These are phyloP conservation scores for Ceratonia siliqua DNA, from an alignment of 306 rosid species.

Conservation along the genomic window DNA sequence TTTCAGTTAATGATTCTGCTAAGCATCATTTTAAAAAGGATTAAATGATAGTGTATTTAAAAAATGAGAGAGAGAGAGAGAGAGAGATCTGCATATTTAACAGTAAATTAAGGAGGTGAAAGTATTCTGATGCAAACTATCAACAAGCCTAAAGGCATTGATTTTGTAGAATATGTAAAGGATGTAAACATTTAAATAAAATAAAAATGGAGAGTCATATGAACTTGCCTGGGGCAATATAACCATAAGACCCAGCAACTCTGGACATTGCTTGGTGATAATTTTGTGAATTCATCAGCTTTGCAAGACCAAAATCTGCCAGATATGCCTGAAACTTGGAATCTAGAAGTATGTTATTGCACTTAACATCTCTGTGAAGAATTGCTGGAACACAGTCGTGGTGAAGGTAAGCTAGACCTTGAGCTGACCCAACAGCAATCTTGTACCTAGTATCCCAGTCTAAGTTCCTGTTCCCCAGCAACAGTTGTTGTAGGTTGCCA, in stretches of 20 bases:
- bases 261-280: conserved; percentile 93
- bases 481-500: conserved; percentile 86
- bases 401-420: conserved; percentile 93
- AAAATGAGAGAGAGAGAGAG: too few species aligned
- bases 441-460: conserved; percentile 98
- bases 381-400: conserved; percentile 94
- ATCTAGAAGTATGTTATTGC: conserved; percentile 96
- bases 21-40: too few species aligned
- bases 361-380: conserved; percentile 95
- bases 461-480: conserved; percentile 76
- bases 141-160: conserved; percentile 10
- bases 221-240: conserved; percentile 94
- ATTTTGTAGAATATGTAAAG: neutral
- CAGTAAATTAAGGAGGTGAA: too few species aligned
- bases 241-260: conserved; percentile 98
- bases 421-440: conserved; percentile 94
- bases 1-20: too few species aligned
- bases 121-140: conserved; percentile 18
- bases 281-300: conserved; percentile 79
- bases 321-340: conserved; percentile 86
- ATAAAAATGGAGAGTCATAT: neutral
- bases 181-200: neutral
- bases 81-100: too few species aligned
- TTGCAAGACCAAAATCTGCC: conserved; percentile 96
- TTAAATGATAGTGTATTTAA: too few species aligned